Evolutionary conservation across 371 early-diverging fungal genomes (phyloP), one percentile per base, ranked within the genome.

Genomic region (Mucor circinelloides): DNA sequence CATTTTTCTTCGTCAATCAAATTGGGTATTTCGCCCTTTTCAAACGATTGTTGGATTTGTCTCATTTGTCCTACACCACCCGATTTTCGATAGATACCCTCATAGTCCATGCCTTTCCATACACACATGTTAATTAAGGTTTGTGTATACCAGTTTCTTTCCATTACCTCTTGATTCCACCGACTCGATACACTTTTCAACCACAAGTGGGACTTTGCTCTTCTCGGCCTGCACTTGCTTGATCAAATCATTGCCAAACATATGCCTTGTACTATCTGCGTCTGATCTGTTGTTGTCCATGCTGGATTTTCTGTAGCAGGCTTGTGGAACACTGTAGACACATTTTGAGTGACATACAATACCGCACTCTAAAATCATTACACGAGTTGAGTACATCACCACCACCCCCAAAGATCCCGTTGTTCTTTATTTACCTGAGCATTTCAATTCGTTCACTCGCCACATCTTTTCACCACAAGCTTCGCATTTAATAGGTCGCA

Each of bases 1-100:
- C 85, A 88, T 60, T 81, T 70, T 12, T 79, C 75, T 6, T 78
- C 68, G 58, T 88, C 85, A 44, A 69, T 74, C 17, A 91, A 56
- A 60, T 87, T 67, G n/a, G 71, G 73, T 5, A 70, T 63, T 17
- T 83, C 79, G 2, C 82, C 83, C 19, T 77, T 65, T 52, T 88
- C 85, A 52, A 87, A 79, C 3, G 81, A 71, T 13, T 75, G 73
- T 36, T 86, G 89, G 30, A 93, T 85, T 32, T 80, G 79, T 38
- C 88, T 79, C 73, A 94, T 90, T 57, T 95, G 94, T 31, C 87
- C 88, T 5, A 90, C 83, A 56, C 92, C 92, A 3, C 96, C 97
- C 0, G 94, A 93, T 69, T 94, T 94, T 59, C 97, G 91, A 72
- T 97, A 97, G 23, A 97, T 92, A 28, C 97, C 97, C 79, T 80